Conservation (phyloP, 306 rosid species). For the Pterocarpus macrocarpus region DNA sequence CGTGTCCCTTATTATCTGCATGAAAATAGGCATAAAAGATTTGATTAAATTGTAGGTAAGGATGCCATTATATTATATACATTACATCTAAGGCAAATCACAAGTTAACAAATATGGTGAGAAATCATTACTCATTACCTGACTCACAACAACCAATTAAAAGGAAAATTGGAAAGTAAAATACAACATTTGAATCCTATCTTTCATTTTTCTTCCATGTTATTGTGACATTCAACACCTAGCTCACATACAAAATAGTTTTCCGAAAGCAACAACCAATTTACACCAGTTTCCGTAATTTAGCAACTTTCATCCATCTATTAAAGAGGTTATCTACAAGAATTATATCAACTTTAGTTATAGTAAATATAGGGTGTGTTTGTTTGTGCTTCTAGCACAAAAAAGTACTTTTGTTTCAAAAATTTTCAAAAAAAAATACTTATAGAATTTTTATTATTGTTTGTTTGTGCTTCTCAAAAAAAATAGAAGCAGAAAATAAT, state of each 20-base stretch:
- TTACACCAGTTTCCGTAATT: slow-evolving; percentile 1
- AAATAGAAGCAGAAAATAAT: too few species aligned
- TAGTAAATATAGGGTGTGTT: neutral
- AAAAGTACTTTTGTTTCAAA: too few species aligned
- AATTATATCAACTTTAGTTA: slow-evolving; percentile 28
- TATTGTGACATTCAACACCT: slow-evolving; percentile 6
- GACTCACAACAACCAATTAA: neutral
- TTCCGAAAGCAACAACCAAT: neutral
- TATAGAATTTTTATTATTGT: too few species aligned
- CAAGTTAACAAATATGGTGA: neutral
- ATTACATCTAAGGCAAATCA: neutral
- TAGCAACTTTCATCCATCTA: slow-evolving; percentile 21
- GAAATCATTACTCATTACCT: neutral
- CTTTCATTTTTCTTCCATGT: neutral
- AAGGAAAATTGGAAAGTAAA: neutral
- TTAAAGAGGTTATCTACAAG: neutral
- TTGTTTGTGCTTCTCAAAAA: too few species aligned
- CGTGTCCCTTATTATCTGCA: slow-evolving; percentile 85
- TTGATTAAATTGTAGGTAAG: slow-evolving; percentile 6
- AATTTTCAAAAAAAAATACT: too few species aligned
- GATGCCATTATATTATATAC: slow-evolving; percentile 10
- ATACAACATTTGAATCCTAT: neutral
- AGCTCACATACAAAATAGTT: neutral
- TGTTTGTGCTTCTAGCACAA: too few species aligned
- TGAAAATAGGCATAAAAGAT: slow-evolving; percentile 47